A percentile compares a stretch with the other conserved stretches of the same genome.
These are phyloP conservation scores for Paradendryphiella salina DNA, from an alignment of 2,329 filamentous ascomycete species.

Conservation along the genomic window DNA sequence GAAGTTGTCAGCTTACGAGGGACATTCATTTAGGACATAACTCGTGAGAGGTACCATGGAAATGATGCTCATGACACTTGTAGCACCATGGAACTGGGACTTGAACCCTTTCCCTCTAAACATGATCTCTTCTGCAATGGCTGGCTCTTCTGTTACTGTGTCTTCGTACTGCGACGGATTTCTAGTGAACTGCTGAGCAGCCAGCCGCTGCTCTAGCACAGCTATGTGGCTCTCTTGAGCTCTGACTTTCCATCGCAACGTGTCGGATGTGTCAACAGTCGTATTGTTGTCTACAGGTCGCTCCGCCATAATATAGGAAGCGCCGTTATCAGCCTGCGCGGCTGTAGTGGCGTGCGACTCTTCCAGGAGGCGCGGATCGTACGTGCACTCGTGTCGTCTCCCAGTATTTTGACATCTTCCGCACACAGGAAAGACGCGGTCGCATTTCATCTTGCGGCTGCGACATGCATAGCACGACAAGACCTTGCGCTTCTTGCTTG, in stretches of 20 bases:
- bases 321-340: slow-evolving; percentile 24
- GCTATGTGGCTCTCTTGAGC: slow-evolving; percentile 40
- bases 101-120: slow-evolving; percentile 52
- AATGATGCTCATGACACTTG: slow-evolving; percentile 45
- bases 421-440: slow-evolving; percentile 51
- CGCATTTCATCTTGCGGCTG: slow-evolving; percentile 54
- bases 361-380: slow-evolving; percentile 45
- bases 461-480: slow-evolving; percentile 54
- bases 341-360: slow-evolving; percentile 30
- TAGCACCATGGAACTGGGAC: slow-evolving; percentile 51
- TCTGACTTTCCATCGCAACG: slow-evolving; percentile 34
- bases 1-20: slow-evolving; percentile 11
- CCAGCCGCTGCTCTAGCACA: slow-evolving; percentile 36
- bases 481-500: slow-evolving; percentile 50
- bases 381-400: slow-evolving; percentile 49
- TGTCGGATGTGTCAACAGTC: slow-evolving; percentile 17
- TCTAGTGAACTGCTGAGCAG: slow-evolving; percentile 24
- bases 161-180: slow-evolving; percentile 24
- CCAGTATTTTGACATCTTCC: slow-evolving; percentile 51
- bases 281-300: slow-evolving; percentile 6
- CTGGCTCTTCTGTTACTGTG: slow-evolving; percentile 19
- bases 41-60: slow-evolving; percentile 33
- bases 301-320: slow-evolving; percentile 9
- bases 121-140: slow-evolving; percentile 45
- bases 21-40: neutral